Evolutionary conservation across 176 grass and related monocot species (phyloP).

Genomic region (Triticum timopheevii): DNA sequence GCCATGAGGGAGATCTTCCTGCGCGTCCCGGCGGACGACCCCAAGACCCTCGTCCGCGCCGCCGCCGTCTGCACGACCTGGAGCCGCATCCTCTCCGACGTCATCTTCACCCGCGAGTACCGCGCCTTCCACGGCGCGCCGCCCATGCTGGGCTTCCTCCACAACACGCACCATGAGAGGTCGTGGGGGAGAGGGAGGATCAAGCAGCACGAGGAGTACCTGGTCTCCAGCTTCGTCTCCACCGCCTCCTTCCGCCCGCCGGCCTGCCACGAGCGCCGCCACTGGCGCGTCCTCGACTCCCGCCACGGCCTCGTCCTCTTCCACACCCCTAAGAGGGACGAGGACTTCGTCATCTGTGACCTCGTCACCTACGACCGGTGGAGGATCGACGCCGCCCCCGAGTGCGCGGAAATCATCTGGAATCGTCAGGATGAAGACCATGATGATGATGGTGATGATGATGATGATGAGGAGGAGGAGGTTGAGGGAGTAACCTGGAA

Average conservation of each 20-base stretch:
- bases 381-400: neutral
- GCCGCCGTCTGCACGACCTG: neutral
- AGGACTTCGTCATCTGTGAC: neutral
- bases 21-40: neutral
- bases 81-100: neutral
- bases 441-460: too few species aligned
- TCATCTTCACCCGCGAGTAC: neutral
- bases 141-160: conserved; percentile 2
- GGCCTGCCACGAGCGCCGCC: neutral
- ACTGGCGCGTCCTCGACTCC: neutral
- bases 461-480: too few species aligned
- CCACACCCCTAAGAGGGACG: neutral
- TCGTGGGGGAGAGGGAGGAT: neutral
- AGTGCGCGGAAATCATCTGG: neutral
- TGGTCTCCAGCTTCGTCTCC: neutral
- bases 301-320: conserved; percentile 14
- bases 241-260: neutral
- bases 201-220: neutral
- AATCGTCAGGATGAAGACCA: neutral
- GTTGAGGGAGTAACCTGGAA: neutral
- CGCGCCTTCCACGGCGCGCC: neutral
- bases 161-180: neutral
- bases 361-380: conserved; percentile 1
- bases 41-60: neutral
- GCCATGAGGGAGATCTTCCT: neutral